phyloP scores from a whole-genome alignment of 208 protist species.

The Acanthamoeba sp. region DNA sequence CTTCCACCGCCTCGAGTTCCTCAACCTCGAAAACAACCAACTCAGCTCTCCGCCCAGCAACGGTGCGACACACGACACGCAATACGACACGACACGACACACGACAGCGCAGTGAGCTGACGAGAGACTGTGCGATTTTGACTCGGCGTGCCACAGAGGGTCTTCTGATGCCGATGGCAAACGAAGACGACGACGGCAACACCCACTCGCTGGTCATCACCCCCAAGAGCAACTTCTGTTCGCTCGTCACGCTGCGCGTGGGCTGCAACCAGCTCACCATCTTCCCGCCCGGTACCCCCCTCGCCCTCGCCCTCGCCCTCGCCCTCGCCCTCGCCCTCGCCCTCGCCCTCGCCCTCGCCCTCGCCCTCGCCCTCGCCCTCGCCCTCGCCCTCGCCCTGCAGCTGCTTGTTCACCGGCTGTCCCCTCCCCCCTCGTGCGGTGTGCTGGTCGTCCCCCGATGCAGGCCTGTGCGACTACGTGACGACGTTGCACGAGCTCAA shows the following conservation, averaged over 20 bases:
- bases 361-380: too few relatives aligned
- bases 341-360: too few relatives aligned
- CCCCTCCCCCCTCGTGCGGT: too few relatives aligned
- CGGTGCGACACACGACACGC: not conserved
- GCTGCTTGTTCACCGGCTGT: too few relatives aligned
- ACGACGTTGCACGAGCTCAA: conserved; percentile 56
- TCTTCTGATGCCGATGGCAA: conserved; percentile 56
- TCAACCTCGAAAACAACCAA: conserved; percentile 75
- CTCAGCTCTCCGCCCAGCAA: conserved; percentile 43
- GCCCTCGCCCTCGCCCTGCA: too few relatives aligned
- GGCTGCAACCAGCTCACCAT: conserved; percentile 67
- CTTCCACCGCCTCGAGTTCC: conserved; percentile 63
- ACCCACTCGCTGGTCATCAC: conserved; percentile 39
- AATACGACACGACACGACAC: too few relatives aligned
- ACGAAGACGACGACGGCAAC: conserved; percentile 58
- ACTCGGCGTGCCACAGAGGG: not conserved
- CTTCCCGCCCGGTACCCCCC: conserved; percentile 59
- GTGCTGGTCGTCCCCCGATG: not conserved
- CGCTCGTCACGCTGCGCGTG: conserved; percentile 15
- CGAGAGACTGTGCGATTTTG: too few relatives aligned
- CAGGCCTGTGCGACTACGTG: conserved; percentile 45
- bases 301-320: too few relatives aligned
- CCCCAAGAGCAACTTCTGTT: conserved; percentile 14
- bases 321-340: too few relatives aligned
- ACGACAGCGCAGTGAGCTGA: too few relatives aligned